Percentiles rank a stretch among this genome's conserved stretches.
These are phyloP conservation scores for Pichia sp. DNA, from an alignment of 1,139 yeast species.

Conservation along the genomic window DNA sequence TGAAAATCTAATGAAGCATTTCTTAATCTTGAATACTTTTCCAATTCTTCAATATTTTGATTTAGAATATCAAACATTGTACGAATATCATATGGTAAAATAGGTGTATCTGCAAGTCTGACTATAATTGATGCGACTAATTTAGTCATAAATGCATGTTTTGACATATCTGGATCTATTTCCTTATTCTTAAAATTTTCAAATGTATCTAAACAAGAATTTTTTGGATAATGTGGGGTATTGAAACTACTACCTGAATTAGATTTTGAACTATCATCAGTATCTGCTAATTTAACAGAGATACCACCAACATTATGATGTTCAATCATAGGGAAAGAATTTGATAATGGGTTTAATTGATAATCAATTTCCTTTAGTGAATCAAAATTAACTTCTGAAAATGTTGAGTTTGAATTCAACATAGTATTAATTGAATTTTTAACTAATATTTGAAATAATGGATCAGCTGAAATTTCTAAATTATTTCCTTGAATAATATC, in stretches of 20 bases:
- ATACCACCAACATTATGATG: slow-evolving; percentile 66
- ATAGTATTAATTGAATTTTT: slow-evolving; percentile 39
- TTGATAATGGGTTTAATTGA: slow-evolving; percentile 40
- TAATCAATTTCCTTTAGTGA: slow-evolving; percentile 18
- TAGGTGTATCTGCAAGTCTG: slow-evolving; percentile 62
- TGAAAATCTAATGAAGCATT: slow-evolving; percentile 31
- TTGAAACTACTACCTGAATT: slow-evolving; percentile 23
- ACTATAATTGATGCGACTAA: slow-evolving; percentile 49
- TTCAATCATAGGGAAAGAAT: slow-evolving; percentile 62
- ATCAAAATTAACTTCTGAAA: slow-evolving; percentile 17
- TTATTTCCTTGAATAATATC: slow-evolving; percentile 63
- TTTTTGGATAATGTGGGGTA: slow-evolving; percentile 40
- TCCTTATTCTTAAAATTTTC: slow-evolving; percentile 42
- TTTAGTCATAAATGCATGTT: slow-evolving; percentile 55
- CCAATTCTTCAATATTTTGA: slow-evolving; percentile 44
- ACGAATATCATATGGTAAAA: slow-evolving; percentile 62
- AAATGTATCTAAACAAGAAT: slow-evolving; percentile 63
- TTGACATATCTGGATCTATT: slow-evolving; percentile 52
- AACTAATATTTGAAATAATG: slow-evolving; percentile 49
- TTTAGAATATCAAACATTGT: slow-evolving; percentile 44
- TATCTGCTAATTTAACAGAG: slow-evolving; percentile 44
- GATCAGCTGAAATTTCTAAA: slow-evolving; percentile 58
- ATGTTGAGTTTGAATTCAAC: slow-evolving; percentile 35
- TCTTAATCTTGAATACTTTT: slow-evolving; percentile 33
- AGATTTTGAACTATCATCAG: neutral